Base-by-base conservation (phyloP, 352 stramenopile species). In the Phytophthora multivora region DNA sequence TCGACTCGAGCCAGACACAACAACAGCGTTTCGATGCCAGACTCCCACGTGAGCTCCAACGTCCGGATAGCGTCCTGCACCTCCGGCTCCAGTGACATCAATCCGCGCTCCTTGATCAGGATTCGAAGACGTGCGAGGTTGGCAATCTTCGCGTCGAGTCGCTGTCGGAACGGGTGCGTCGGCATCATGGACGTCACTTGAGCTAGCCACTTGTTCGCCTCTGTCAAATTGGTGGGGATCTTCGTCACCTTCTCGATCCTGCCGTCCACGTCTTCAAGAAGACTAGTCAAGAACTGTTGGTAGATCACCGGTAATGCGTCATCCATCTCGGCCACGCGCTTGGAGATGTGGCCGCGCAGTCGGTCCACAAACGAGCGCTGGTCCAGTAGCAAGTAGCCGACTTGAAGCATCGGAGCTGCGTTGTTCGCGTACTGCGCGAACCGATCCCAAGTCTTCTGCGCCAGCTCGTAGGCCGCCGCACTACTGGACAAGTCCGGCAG, bases 41-140 rank as follows among this genome's bases (percentile, higher is more conserved):
- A 89, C 11, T 87, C 83, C 80, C 83, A 91, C 38, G 72, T 71
- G 9, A 81, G 42, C 19, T 91, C 80, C 0, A 86, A 66, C 23
- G 79, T 87, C 11, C 64, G 72, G 21, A 88, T 71, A 26, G 28
- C 70, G 12, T 67, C 48, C 26, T 50, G 46, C n/a, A 47, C 38
- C 13, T 43, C 69, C 31, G 31, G 30, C 19, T 40, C 75, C 47
- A 52, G 38, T 18, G 28, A 40, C 2, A 18, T 50, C 0, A 75
- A 31, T 0, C 48, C 65, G 7, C 53, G 47, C 15, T 75, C 70
- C 18, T 73, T 82, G 9, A 88, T 57, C 5, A 90, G 33, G 4
- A 28, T 26, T 11, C 77, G 72, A 19, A 91, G 65, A 19, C 74
- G 68, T 13, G 51, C 55, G 6, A 91, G 55, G 50, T 91, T 91